These are phyloP conservation scores for Spathaspora gorwiae DNA, from an alignment of 805 yeast species.

Conservation along the genomic window DNA sequence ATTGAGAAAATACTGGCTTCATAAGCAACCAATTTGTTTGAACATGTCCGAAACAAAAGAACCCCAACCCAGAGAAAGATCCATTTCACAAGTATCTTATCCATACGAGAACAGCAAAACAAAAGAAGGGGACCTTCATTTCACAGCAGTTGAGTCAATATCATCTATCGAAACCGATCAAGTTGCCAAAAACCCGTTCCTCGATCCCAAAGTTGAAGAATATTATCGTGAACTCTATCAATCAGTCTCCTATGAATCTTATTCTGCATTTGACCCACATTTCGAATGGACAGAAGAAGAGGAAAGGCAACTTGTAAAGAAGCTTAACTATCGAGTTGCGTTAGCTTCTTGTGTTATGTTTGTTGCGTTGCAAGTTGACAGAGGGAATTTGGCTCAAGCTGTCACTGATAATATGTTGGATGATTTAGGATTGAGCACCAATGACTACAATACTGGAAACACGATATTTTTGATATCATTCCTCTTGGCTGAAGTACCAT, in stretches of 20 bases:
- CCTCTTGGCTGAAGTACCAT: conserved; percentile 55
- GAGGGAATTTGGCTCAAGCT: conserved; percentile 55
- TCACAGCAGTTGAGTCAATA: conserved; percentile 1
- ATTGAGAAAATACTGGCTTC: too few species aligned
- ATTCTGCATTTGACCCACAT: conserved; percentile 51
- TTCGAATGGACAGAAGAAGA: conserved; percentile 52
- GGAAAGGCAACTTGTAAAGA: conserved; percentile 44
- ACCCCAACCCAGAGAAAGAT: too few species aligned
- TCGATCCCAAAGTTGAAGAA: conserved; percentile 7
- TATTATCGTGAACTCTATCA: conserved; percentile 15
- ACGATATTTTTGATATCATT: conserved; percentile 51
- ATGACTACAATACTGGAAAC: conserved; percentile 55
- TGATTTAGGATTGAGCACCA: conserved; percentile 48
- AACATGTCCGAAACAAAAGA: too few species aligned
- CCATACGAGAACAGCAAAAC: too few species aligned
- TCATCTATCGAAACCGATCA: background rate
- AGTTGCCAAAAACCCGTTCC: conserved; percentile 2
- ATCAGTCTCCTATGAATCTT: conserved; percentile 51
- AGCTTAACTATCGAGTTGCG: conserved; percentile 52
- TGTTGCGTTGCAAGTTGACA: conserved; percentile 52
- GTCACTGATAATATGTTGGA: conserved; percentile 50
- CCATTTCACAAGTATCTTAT: too few species aligned
- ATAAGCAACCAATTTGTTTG: too few species aligned
- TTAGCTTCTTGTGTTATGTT: conserved; percentile 58
- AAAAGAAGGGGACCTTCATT: too few species aligned